phyloP scores from a whole-genome alignment of 2,329 filamentous ascomycete species.

The Xylariaceae sp. region DNA sequence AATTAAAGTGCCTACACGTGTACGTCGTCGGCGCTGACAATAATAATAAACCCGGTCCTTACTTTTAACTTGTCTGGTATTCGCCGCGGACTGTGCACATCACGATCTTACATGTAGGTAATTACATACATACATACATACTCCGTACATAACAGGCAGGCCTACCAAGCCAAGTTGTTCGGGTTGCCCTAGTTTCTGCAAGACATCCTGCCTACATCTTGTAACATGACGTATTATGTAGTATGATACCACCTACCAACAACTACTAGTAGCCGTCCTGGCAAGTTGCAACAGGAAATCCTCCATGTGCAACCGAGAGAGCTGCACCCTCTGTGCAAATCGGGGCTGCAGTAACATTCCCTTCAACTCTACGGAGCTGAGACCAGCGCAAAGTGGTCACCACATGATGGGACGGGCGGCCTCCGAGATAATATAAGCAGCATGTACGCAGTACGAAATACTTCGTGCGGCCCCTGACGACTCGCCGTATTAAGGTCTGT shows the following conservation, averaged over 20 bases:
- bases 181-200: constrained; percentile 6
- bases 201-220: background rate
- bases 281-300: background rate
- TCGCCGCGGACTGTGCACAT: background rate
- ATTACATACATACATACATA: background rate
- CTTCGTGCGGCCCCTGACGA: background rate
- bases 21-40: background rate
- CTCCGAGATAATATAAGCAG: constrained; percentile 19
- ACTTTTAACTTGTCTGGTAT: background rate
- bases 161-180: too few relatives aligned
- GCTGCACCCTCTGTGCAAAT: background rate
- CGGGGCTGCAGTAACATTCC: background rate
- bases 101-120: background rate
- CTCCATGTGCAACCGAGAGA: background rate
- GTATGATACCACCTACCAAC: background rate
- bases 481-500: constrained; percentile 13
- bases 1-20: background rate
- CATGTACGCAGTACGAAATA: too few relatives aligned
- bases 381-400: constrained; percentile 8
- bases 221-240: background rate
- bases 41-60: background rate
- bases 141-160: background rate
- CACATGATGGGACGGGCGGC: constrained; percentile 20
- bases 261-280: background rate
- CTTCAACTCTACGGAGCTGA: background rate